Base-by-base conservation (phyloP, 176 grass and related monocot species). In the Carex myosuroides region DNA sequence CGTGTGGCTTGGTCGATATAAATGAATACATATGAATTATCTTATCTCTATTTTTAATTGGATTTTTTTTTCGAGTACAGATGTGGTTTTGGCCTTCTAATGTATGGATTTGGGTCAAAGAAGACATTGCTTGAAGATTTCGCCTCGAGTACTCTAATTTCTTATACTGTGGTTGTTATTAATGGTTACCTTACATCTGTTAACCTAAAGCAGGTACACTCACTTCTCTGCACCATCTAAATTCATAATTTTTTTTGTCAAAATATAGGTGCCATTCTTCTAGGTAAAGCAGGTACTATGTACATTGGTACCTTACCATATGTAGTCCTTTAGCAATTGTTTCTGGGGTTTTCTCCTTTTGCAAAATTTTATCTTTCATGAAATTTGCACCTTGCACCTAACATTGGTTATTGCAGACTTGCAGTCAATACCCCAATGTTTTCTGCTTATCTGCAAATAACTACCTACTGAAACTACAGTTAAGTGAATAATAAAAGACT, bases 91-190 rank as follows among this genome's bases (percentile, higher is more conserved):
- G 67, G 90, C 21, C 92, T 98, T 60, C 70, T 94, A 86, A 98
- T 94, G 92, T 94, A 97, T 85, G 95, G 92, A 6, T 98, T 98
- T 91, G 92, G 95, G 63, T 98, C 95, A 16, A 98, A 98, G 84
- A 98, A 94, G 74, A 37, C 48, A 22, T 84, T 94, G 81, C 92
- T 94, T 17, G 90, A 98, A 87, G 90, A 98, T 90, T 97, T 97
- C 59, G 92, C 92, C 53, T 97, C 92, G 48, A 91, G 84, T 0
- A 82, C 92, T 22, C 85, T 97, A 81, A 93, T 84, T 74, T 84
- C 90, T 86, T 91, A 79, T 75, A 90, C 83, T 75, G 89, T 97
- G 21, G 39, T 98, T 55, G 95, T 95, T 70, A 81, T 98, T 58
- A 98, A 98, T 89, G 95, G 95, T 3, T 95, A 95, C 79, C 95